Conservation (phyloP, 768 basidiomycete species). For the Hericium alpestre region DNA sequence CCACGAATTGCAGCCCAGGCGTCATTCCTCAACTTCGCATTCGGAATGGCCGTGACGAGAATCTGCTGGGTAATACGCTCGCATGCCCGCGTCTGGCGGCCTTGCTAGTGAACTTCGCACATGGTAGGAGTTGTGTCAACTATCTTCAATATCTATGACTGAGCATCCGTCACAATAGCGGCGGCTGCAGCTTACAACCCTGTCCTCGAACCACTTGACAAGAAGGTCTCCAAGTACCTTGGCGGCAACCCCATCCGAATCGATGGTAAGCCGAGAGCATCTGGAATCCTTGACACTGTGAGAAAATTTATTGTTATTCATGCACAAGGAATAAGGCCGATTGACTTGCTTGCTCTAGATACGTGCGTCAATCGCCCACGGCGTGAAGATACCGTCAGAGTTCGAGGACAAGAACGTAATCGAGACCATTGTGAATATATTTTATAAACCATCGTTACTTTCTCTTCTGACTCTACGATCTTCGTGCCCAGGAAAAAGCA, state of each 20-base stretch:
- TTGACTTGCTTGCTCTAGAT: conserved; percentile 29
- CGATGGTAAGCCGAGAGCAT: conserved; percentile 66
- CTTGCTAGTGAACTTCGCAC: conserved; percentile 51
- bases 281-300: conserved; percentile 68
- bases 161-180: conserved; percentile 25
- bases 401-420: conserved; percentile 55
- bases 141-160: neutral
- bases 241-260: conserved; percentile 60
- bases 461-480: neutral
- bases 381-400: conserved; percentile 58
- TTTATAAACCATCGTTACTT: too few relatives aligned
- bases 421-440: conserved; percentile 41
- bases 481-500: conserved; percentile 47
- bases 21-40: conserved; percentile 41
- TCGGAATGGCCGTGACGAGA: conserved; percentile 61
- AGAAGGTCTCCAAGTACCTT: conserved; percentile 57
- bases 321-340: neutral
- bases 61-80: conserved; percentile 58
- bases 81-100: conserved; percentile 57
- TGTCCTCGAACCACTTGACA: conserved; percentile 50
- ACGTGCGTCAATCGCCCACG: conserved; percentile 61
- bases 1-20: conserved; percentile 32
- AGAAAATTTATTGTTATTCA: neutral
- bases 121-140: conserved; percentile 40
- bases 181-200: conserved; percentile 57